Percentiles rank a stretch among this genome's conserved stretches.
phyloP scores from a whole-genome alignment of 345 rosid genomes.

The Eucalyptus regnans region DNA sequence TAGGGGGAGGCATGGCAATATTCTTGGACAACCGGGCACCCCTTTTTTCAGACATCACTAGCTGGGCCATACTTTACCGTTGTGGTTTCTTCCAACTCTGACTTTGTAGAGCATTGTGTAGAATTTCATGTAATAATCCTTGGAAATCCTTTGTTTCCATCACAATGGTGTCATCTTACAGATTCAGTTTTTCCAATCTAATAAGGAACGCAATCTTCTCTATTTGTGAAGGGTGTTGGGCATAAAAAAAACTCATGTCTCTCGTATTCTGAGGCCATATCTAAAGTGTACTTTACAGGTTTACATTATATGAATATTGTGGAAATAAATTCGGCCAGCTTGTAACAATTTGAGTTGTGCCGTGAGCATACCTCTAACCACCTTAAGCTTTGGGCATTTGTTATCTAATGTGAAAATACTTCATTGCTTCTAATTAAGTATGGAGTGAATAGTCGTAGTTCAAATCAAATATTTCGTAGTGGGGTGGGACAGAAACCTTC shows the following conservation, averaged over 20 bases:
- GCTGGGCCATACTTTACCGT: not conserved
- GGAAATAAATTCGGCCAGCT: not conserved
- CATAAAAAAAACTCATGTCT: not conserved
- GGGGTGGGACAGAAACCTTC: too few relatives aligned
- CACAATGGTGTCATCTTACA: not conserved
- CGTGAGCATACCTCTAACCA: too few relatives aligned
- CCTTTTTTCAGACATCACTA: not conserved
- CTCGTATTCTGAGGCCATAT: accelerated
- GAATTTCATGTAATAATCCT: not conserved
- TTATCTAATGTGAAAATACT: too few relatives aligned
- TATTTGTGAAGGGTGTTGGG: not conserved
- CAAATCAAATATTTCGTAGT: too few relatives aligned
- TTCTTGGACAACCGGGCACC: not conserved
- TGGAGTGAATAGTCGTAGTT: too few relatives aligned
- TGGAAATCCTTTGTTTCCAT: not conserved
- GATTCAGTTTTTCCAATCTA: not conserved
- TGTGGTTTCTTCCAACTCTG: not conserved
- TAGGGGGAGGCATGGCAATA: not conserved
- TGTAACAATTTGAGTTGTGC: too few relatives aligned
- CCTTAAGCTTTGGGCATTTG: too few relatives aligned
- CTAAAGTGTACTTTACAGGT: accelerated
- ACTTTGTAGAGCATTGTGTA: not conserved
- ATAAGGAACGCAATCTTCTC: not conserved
- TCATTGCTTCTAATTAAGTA: too few relatives aligned
- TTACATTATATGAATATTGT: not conserved